phyloP scores from a whole-genome alignment of 805 yeast species.

The Isabelozyma heimii region DNA sequence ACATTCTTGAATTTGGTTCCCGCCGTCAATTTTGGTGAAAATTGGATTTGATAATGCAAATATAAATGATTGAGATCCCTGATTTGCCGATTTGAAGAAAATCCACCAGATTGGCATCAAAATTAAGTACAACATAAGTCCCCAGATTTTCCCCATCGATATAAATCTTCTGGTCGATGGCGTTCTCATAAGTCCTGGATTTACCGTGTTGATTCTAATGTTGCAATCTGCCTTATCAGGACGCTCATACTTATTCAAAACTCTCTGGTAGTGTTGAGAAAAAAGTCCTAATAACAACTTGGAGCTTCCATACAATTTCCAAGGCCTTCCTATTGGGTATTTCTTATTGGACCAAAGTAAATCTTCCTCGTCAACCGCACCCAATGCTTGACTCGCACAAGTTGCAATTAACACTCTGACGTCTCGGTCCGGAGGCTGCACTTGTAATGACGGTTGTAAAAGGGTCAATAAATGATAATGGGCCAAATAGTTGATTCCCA shows the following conservation, averaged over 20 bases:
- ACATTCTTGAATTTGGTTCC: conserved; percentile 74
- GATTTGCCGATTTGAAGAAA: conserved; percentile 66
- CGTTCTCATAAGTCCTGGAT: conserved; percentile 91
- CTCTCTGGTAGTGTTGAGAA: conserved; percentile 75
- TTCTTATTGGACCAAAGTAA: conserved; percentile 58
- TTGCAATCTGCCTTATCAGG: conserved; percentile 71
- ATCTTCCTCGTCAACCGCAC: conserved; percentile 56
- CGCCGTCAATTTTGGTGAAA: conserved; percentile 59
- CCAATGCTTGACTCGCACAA: conserved; percentile 77
- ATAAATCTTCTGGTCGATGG: conserved; percentile 78
- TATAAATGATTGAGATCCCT: conserved; percentile 78
- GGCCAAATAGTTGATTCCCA: conserved; percentile 77
- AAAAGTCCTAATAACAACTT: conserved; percentile 74
- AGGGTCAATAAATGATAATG: conserved; percentile 80
- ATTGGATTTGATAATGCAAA: conserved; percentile 74
- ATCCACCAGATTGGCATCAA: conserved; percentile 83
- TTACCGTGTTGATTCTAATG: conserved; percentile 69
- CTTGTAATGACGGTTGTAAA: conserved; percentile 77
- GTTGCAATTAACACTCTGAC: conserved; percentile 78
- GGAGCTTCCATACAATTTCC: conserved; percentile 78
- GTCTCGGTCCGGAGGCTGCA: conserved; percentile 94
- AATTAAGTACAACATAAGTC: conserved; percentile 58
- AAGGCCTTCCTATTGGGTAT: conserved; percentile 64
- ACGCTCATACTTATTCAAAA: conserved; percentile 56
- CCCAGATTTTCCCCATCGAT: conserved; percentile 69